Base-by-base conservation (phyloP, 345 rosid species). In the Euphorbia tirucalli region DNA sequence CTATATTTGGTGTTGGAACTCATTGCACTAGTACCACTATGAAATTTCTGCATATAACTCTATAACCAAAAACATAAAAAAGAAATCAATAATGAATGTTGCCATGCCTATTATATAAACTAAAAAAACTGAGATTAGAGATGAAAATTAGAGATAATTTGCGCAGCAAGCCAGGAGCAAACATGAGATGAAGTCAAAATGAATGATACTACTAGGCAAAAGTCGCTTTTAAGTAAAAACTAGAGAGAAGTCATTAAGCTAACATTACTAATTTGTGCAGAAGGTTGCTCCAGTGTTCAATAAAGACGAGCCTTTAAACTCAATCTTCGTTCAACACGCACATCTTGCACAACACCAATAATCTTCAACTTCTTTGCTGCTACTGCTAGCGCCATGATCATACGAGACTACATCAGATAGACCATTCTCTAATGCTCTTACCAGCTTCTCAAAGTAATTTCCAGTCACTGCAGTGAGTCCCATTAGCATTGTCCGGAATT, bases 361-460 rank as follows among this genome's bases (percentile, higher is more conserved):
- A 71, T 52, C 61, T 37, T 71, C 66, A 1, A n/a, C 49, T 32
- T 31, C 52, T 24, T 50, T 10, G 27, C 11, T 64, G 25, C 19
- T 58, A 41, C 70, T 55, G 63, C 62, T 72, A 4, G 52, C 62
- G 30, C 5, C 57, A 28, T 43, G 44, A 0, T 37, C 8, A 37
- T 37, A 41, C 44, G 77, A 60, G 18, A 43, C 48, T 19, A 77
- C 83, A 39, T 83, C 86, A 15, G 77, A 64, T 11, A 83, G 62
- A 4, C 83, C 86, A 67, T 80, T 80, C 80, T 83, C 82, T 62
- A 80, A 50, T 44, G 80, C 86, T 21, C 39, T 46, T 13, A 80
- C 76, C 69, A 83, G 59, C 48, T 83, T 83, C 21, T 78, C 69
- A 16, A 83, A 83, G 78, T 72, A 83, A 63, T 24, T 54, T 52